phyloP scores from a whole-genome alignment of 805 yeast species.

The Ogataea nitratoaversa region DNA sequence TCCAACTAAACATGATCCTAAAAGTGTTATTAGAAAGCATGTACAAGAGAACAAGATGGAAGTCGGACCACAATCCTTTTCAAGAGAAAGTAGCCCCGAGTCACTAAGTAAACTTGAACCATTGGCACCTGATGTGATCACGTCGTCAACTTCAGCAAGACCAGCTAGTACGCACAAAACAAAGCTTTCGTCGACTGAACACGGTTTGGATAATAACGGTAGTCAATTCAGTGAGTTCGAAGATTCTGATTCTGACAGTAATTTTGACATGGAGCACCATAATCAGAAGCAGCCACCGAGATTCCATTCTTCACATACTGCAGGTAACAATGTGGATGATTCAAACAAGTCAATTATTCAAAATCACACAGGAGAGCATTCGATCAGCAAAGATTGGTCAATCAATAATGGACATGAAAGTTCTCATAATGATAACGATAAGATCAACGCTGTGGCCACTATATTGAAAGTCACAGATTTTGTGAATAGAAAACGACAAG shows the following conservation, averaged over 20 bases:
- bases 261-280: background rate
- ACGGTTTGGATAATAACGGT: constrained; percentile 3
- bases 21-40: background rate
- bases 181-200: background rate
- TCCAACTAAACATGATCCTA: constrained; percentile 1
- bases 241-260: constrained; percentile 17
- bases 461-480: constrained; percentile 23
- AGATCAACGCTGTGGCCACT: constrained; percentile 20
- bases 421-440: constrained; percentile 3
- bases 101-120: background rate
- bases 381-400: too few species aligned
- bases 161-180: background rate
- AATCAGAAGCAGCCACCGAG: background rate
- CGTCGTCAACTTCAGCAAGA: background rate
- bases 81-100: background rate
- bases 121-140: background rate
- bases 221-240: constrained; percentile 17
- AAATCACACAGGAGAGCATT: background rate
- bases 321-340: background rate
- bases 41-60: background rate
- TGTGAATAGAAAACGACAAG: constrained; percentile 15
- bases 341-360: background rate
- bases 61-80: background rate
- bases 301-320: background rate
- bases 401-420: background rate